Evolutionary conservation across 2,329 filamentous ascomycete genomes (phyloP), one percentile per base, ranked within the genome.

Genomic region (Tolypocladium paradoxum): DNA sequence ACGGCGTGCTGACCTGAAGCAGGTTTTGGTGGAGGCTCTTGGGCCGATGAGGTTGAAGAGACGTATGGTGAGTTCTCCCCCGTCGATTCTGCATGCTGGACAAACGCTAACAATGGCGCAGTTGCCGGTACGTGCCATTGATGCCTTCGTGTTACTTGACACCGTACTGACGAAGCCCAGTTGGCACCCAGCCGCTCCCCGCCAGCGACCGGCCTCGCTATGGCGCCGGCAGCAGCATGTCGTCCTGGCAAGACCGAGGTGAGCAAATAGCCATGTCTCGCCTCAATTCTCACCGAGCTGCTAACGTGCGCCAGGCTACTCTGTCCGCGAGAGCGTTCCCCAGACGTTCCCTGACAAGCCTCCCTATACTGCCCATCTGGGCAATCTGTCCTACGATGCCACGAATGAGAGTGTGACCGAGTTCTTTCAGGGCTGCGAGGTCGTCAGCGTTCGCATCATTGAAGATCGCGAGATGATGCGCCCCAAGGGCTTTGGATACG

Each of bases 1-100:
- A 52, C 53, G 55, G 50, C 64, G 55, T 63, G 54, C 62, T 68
- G 52, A 68, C 62, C 49, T 45, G 38, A 50, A 36, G 47, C 52
- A 76, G 75, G 73, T 60, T 76, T 75, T 60, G 78, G 76, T 62
- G 90, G 68, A 65, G 66, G 92, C 68, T 97, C 93, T 63, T 99
- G 93, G 93, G 93, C 93, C 65, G 95, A 99, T 75, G 93, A 99
- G 71, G 96, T 99, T 76, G 93, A 99, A 73, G 90, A 96, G 66
- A 81, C 88, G 60, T 82, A 84, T 71, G 76, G 88, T 92, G 79
- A 77, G 84, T 76, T 54, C 52, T 50, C 45, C 40, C 55, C 53
- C 55, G 54, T 46, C 48, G 33, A 49, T 46, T 34, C 31, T 50
- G 34, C 16, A 18, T 50, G 29, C 48, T 50, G 43, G 53, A 48